phyloP scores from a whole-genome alignment of 805 yeast species.

The Lachancea lanzarotensis region DNA sequence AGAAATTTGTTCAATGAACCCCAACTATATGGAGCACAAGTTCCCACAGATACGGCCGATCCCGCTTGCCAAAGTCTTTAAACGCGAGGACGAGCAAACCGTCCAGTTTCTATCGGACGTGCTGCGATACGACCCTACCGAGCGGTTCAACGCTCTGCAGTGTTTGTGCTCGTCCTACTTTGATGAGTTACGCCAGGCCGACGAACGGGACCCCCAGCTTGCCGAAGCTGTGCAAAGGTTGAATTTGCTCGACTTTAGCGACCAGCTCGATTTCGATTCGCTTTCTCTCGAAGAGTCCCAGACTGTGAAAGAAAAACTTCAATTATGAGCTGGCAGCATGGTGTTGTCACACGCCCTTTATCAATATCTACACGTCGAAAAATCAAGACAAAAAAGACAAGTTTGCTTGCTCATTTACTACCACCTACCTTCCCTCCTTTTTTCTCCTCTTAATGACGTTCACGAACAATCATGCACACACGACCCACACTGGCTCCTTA shows the following conservation, averaged over 20 bases:
- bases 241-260: constrained; percentile 24
- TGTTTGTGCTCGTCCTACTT: constrained; percentile 28
- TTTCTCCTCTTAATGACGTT: constrained; percentile 1
- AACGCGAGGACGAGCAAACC: constrained; percentile 41
- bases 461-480: constrained; percentile 1
- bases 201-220: constrained; percentile 1
- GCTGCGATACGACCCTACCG: constrained; percentile 62
- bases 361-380: too few species aligned
- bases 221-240: constrained; percentile 12
- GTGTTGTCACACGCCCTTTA: too few species aligned
- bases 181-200: constrained; percentile 24
- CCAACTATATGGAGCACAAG: constrained; percentile 94
- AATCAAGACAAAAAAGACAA: too few species aligned
- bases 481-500: neutral
- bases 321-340: neutral
- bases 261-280: constrained; percentile 24
- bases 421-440: neutral
- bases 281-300: constrained; percentile 23
- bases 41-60: constrained; percentile 84
- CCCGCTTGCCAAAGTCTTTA: constrained; percentile 62
- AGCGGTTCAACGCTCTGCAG: constrained; percentile 50
- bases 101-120: constrained; percentile 50
- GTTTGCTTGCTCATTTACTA: neutral
- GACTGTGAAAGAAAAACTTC: constrained; percentile 18
- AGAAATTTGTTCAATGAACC: constrained; percentile 90